Conservation (phyloP, 2,329 filamentous ascomycete species). For the Arachnopeziza araneosa region DNA sequence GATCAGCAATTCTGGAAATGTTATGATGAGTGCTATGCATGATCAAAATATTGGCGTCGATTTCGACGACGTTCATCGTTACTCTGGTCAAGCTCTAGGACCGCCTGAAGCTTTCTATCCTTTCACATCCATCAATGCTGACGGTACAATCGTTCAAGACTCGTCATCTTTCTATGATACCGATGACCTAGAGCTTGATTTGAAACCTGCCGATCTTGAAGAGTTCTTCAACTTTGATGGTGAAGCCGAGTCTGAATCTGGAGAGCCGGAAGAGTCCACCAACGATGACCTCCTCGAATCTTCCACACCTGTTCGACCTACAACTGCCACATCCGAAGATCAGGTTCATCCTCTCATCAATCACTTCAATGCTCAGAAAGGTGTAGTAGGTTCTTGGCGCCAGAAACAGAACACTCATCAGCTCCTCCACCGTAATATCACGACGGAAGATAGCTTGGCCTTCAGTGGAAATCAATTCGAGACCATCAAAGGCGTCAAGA, state of each 20-base stretch:
- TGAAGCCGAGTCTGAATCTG: conserved; percentile 49
- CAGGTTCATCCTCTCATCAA: conserved; percentile 51
- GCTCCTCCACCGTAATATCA: conserved; percentile 47
- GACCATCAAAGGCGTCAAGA: conserved; percentile 57
- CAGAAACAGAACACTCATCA: conserved; percentile 54
- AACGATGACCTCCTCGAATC: conserved; percentile 48
- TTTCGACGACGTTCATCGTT: conserved; percentile 30
- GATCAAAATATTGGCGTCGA: not conserved
- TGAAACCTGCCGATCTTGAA: not conserved
- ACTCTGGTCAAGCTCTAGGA: conserved; percentile 57
- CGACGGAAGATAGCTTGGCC: conserved; percentile 56
- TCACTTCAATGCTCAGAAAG: conserved; percentile 52
- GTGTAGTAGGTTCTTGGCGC: conserved; percentile 72
- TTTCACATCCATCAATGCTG: conserved; percentile 49
- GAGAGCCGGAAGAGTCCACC: conserved; percentile 33
- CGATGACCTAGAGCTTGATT: conserved; percentile 61
- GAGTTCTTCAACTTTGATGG: conserved; percentile 68
- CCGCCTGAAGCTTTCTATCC: conserved; percentile 73
- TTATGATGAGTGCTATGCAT: conserved; percentile 59
- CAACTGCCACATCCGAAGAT: conserved; percentile 43
- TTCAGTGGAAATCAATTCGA: conserved; percentile 56
- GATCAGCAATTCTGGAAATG: conserved; percentile 61
- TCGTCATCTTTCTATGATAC: conserved; percentile 48
- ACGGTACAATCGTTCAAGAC: conserved; percentile 50
- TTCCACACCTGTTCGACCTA: conserved; percentile 32